These are phyloP conservation scores for Talaromyces stipitatus DNA, from an alignment of 495 filamentous ascomycete genomes.

Conservation along the genomic window DNA sequence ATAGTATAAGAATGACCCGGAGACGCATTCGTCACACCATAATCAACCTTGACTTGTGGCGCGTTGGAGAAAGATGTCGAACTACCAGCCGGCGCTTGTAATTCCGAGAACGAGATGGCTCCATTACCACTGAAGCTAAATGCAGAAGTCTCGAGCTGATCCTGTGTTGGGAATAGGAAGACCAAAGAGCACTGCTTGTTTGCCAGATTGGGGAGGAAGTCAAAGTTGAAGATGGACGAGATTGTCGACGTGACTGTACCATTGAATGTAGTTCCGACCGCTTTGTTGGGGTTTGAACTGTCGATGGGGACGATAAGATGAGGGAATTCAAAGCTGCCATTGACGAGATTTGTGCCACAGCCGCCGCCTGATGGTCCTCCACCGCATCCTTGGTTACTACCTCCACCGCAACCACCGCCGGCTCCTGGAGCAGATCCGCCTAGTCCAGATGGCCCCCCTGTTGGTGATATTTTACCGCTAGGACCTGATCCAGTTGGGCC, in stretches of 20 bases:
- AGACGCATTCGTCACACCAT: constrained; percentile 37
- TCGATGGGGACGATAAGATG: constrained; percentile 61
- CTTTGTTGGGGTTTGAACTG: constrained; percentile 40
- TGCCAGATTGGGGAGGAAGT: constrained; percentile 43
- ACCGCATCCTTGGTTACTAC: not conserved
- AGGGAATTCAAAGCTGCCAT: constrained; percentile 50
- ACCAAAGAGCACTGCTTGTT: constrained; percentile 56
- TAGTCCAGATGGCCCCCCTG: not conserved
- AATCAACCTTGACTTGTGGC: constrained; percentile 36
- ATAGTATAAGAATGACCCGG: constrained; percentile 51
- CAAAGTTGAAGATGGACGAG: constrained; percentile 63
- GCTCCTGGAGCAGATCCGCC: not conserved
- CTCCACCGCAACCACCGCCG: not conserved
- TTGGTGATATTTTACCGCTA: not conserved
- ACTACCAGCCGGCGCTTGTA: constrained; percentile 28
- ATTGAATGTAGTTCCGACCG: constrained; percentile 47
- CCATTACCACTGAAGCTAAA: constrained; percentile 53
- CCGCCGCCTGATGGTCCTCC: not conserved
- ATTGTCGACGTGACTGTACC: constrained; percentile 47
- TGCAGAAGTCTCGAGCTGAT: constrained; percentile 45
- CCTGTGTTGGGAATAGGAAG: constrained; percentile 54
- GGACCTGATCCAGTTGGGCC: not conserved
- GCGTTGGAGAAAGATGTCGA: constrained; percentile 44
- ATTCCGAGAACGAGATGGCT: constrained; percentile 41
- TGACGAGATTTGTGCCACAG: constrained; percentile 44